Evolutionary conservation across 306 rosid species (phyloP).

Genomic region (Inga leiocalycina): DNA sequence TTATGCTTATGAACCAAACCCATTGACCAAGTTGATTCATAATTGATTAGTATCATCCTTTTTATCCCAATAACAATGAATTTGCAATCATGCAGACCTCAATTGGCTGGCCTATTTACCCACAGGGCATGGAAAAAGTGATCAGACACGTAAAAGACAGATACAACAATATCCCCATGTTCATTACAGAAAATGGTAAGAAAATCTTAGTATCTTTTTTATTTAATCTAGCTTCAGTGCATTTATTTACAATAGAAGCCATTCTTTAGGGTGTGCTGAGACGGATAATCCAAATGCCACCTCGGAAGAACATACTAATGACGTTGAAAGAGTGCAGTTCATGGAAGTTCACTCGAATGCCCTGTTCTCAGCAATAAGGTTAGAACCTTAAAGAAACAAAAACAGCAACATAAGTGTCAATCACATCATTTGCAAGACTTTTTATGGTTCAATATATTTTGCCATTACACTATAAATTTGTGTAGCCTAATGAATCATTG

Average conservation of each 20-base stretch:
- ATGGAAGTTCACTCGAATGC: not conserved
- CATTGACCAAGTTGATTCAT: not conserved
- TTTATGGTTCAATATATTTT: not conserved
- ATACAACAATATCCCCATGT: constrained; percentile 70
- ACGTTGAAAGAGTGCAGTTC: not conserved
- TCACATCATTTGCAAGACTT: not conserved
- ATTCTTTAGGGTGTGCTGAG: not conserved
- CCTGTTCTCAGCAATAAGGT: not conserved
- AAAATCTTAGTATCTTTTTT: not conserved
- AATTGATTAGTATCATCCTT: not conserved
- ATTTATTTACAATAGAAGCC: not conserved
- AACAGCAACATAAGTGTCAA: not conserved
- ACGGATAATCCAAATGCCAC: not conserved
- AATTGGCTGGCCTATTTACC: constrained; percentile 56
- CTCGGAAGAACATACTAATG: not conserved
- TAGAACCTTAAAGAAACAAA: not conserved
- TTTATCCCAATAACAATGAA: not conserved
- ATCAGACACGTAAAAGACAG: constrained; percentile 58
- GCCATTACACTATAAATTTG: not conserved
- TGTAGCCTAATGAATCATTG: not conserved
- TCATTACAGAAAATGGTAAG: constrained; percentile 79
- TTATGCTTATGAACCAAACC: not conserved
- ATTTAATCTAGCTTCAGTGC: not conserved
- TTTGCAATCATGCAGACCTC: constrained; percentile 45
- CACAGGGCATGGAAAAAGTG: constrained; percentile 73